A percentile compares a stretch with the other conserved stretches of the same genome.
phyloP scores from a whole-genome alignment of 768 basidiomycete genomes.

The Calocera cornea region DNA sequence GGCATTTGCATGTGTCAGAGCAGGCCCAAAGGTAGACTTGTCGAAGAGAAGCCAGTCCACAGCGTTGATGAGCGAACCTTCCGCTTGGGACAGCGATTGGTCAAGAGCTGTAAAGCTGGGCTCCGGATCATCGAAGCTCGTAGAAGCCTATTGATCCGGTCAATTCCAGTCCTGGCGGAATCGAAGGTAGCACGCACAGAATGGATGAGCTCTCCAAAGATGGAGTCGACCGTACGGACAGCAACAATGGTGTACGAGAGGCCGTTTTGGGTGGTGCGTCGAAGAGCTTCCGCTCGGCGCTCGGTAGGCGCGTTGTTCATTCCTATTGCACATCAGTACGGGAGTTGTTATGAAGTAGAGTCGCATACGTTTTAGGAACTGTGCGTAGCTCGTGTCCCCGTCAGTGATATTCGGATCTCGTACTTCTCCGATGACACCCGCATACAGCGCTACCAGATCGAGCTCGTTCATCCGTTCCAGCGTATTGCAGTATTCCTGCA shows the following conservation, averaged over 20 bases:
- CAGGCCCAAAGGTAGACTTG: conserved; percentile 57
- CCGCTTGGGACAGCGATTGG: not conserved
- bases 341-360: not conserved
- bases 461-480: conserved; percentile 43
- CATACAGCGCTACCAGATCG: conserved; percentile 86
- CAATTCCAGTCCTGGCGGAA: not conserved
- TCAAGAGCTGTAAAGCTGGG: conserved; percentile 17
- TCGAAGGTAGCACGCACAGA: not conserved
- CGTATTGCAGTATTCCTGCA: conserved; percentile 79
- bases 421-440: conserved; percentile 67
- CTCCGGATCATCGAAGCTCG: conserved; percentile 18
- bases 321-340: not conserved
- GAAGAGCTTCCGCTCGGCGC: not conserved
- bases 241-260: not conserved
- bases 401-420: conserved; percentile 42
- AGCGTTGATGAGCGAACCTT: conserved; percentile 54
- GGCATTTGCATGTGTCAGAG: conserved; percentile 75
- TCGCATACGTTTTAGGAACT: not conserved
- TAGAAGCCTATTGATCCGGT: conserved; percentile 14
- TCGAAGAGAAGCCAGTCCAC: conserved; percentile 88
- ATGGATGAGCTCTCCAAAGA: not conserved
- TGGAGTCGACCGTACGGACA: not conserved
- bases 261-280: not conserved
- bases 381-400: conserved; percentile 29
- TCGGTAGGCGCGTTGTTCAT: conserved; percentile 2